These are phyloP conservation scores for Xerocomus brunneocitrinus DNA, from an alignment of 768 basidiomycete species.

Conservation along the genomic window DNA sequence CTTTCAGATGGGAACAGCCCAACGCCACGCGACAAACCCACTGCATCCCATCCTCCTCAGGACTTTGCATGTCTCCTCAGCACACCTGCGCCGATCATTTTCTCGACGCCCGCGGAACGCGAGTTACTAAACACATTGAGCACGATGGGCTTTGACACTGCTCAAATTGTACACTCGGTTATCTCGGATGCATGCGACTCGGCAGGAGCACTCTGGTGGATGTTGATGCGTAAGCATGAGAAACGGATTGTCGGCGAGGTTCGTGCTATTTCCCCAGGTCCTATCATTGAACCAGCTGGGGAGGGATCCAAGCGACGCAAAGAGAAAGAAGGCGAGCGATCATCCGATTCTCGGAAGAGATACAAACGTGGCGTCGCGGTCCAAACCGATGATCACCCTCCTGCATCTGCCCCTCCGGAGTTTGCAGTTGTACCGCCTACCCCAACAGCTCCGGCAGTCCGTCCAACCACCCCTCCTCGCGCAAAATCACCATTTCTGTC, in stretches of 20 bases:
- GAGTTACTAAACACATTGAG: slow-evolving; percentile 73
- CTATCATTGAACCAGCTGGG: slow-evolving; percentile 12
- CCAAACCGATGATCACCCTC: slow-evolving; percentile 42
- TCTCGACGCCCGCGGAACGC: slow-evolving; percentile 79
- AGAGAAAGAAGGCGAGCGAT: slow-evolving; percentile 25
- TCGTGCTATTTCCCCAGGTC: slow-evolving; percentile 15
- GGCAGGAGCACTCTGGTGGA: slow-evolving; percentile 93
- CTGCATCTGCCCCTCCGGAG: slow-evolving; percentile 45
- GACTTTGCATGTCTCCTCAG: slow-evolving; percentile 63
- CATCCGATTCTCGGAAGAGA: slow-evolving; percentile 20
- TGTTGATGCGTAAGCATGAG: slow-evolving; percentile 80
- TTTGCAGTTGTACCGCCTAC: slow-evolving; percentile 76
- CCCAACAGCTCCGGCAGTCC: slow-evolving; percentile 46
- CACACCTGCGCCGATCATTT: slow-evolving; percentile 73
- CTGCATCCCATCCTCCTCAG: slow-evolving; percentile 36
- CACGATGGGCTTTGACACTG: slow-evolving; percentile 82
- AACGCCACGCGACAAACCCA: slow-evolving; percentile 44
- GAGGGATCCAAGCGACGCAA: slow-evolving; percentile 29
- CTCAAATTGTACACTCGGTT: slow-evolving; percentile 94
- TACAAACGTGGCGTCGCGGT: slow-evolving; percentile 31
- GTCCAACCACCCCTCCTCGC: slow-evolving; percentile 50
- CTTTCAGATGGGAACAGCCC: slow-evolving; percentile 61
- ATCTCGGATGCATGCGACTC: slow-evolving; percentile 89
- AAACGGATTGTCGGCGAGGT: slow-evolving; percentile 44
- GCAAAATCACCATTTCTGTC: slow-evolving; percentile 51